Evolutionary conservation across 2,329 filamentous ascomycete genomes (phyloP).

Genomic region (Phymatotrichopsis omnivora): DNA sequence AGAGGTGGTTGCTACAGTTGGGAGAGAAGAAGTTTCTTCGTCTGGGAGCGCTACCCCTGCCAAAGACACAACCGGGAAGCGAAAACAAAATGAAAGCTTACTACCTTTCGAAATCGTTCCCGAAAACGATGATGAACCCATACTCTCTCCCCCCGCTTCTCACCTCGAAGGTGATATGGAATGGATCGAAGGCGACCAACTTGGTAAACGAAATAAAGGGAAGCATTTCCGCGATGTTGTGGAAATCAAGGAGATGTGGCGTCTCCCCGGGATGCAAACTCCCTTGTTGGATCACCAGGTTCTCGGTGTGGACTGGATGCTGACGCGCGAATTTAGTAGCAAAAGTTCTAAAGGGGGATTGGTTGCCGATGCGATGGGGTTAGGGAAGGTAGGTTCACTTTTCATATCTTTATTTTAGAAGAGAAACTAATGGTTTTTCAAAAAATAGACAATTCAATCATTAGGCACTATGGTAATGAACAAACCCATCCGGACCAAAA

Average conservation of each 20-base stretch:
- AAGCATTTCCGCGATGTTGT: slow-evolving; percentile 10
- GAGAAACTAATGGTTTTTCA: slow-evolving; percentile 2
- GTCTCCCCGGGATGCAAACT: slow-evolving; percentile 59
- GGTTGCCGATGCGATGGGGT: slow-evolving; percentile 90
- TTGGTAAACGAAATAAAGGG: slow-evolving; percentile 3
- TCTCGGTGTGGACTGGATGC: slow-evolving; percentile 93
- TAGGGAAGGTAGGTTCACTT: slow-evolving; percentile 49
- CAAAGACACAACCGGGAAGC: neutral
- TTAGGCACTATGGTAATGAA: slow-evolving; percentile 81
- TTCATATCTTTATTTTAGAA: neutral
- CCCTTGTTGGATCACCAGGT: slow-evolving; percentile 88
- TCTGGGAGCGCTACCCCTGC: neutral
- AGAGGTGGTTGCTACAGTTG: slow-evolving; percentile 42
- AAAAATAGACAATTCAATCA: slow-evolving; percentile 75
- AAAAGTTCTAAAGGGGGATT: slow-evolving; percentile 71
- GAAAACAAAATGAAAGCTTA: too few species aligned
- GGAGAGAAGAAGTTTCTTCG: slow-evolving; percentile 1
- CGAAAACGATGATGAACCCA: slow-evolving; percentile 2
- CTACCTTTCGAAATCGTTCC: neutral
- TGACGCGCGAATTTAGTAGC: slow-evolving; percentile 73
- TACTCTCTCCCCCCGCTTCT: slow-evolving; percentile 1
- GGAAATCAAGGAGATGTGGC: slow-evolving; percentile 44
- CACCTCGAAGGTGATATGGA: slow-evolving; percentile 14
- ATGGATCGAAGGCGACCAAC: slow-evolving; percentile 8
- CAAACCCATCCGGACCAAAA: slow-evolving; percentile 47